Evolutionary conservation across 495 filamentous ascomycete genomes (phyloP).

Genomic region (Xylaria cubensis): DNA sequence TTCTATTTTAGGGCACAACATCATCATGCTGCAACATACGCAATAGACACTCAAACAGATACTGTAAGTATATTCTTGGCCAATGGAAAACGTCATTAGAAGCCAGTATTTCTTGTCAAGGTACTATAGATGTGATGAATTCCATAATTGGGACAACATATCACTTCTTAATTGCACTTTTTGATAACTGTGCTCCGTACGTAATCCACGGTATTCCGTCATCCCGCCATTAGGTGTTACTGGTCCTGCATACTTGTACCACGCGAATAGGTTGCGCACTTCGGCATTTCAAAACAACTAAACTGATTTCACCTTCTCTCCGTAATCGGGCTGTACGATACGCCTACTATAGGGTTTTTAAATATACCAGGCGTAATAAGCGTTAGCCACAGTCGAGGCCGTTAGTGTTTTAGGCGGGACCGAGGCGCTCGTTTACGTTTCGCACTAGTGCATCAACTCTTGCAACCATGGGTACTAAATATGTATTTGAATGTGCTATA

Average conservation of each 20-base stretch:
- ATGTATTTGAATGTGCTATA: conserved; percentile 3
- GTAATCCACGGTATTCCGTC: conserved; percentile 1
- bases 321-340: background rate
- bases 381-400: background rate
- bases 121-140: background rate
- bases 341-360: background rate
- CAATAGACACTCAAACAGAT: background rate
- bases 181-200: background rate
- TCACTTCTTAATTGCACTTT: background rate
- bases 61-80: background rate
- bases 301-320: background rate
- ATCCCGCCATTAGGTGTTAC: conserved; percentile 5
- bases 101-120: background rate
- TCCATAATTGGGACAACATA: background rate
- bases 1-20: conserved; percentile 25
- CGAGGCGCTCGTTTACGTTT: conserved; percentile 15
- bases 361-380: conserved; percentile 5
- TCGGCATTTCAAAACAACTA: conserved; percentile 1
- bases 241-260: conserved; percentile 2
- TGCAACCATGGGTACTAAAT: conserved; percentile 1
- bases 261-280: conserved; percentile 13
- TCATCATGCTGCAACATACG: conserved; percentile 1
- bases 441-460: background rate
- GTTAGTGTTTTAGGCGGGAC: conserved; percentile 15
- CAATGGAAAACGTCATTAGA: background rate